Evolutionary conservation across 768 basidiomycete genomes (phyloP).

Genomic region (Hygrophorus russula): DNA sequence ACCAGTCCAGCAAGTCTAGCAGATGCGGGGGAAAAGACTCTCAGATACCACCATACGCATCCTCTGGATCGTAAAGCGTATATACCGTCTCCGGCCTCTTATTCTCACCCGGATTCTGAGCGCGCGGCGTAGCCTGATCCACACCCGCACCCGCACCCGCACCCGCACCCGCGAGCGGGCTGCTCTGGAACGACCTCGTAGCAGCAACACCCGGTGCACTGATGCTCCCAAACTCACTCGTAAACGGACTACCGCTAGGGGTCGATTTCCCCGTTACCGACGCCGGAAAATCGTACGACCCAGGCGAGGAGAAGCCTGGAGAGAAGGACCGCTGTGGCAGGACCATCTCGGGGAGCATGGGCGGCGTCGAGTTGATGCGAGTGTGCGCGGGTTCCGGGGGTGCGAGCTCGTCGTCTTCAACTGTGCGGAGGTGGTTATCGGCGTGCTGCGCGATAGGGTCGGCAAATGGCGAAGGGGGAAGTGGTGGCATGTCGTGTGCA

Average conservation of each 20-base stretch:
- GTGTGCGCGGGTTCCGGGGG: constrained; percentile 16
- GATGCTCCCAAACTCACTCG: neutral
- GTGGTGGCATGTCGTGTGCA: neutral
- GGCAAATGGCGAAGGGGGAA: constrained; percentile 16
- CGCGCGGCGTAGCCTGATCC: neutral
- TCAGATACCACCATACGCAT: constrained; percentile 11
- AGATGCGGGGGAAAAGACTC: too few species aligned
- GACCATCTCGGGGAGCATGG: constrained; percentile 28
- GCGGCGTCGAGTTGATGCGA: constrained; percentile 25
- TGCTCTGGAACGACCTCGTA: neutral
- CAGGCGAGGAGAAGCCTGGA: constrained; percentile 12
- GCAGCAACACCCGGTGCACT: neutral
- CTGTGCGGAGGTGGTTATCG: neutral
- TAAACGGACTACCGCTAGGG: neutral
- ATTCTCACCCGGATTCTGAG: constrained; percentile 6
- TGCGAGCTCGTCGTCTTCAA: constrained; percentile 9
- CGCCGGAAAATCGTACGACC: neutral
- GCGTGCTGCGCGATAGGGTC: constrained; percentile 15
- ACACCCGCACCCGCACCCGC: too few species aligned
- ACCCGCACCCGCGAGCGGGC: neutral
- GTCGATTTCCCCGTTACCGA: constrained; percentile 9
- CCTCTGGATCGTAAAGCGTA: constrained; percentile 4
- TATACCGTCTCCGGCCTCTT: constrained; percentile 22
- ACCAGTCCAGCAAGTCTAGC: too few species aligned
- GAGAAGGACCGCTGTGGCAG: constrained; percentile 19